phyloP scores from a whole-genome alignment of 495 filamentous ascomycete species.

The Penicillium nucicola region DNA sequence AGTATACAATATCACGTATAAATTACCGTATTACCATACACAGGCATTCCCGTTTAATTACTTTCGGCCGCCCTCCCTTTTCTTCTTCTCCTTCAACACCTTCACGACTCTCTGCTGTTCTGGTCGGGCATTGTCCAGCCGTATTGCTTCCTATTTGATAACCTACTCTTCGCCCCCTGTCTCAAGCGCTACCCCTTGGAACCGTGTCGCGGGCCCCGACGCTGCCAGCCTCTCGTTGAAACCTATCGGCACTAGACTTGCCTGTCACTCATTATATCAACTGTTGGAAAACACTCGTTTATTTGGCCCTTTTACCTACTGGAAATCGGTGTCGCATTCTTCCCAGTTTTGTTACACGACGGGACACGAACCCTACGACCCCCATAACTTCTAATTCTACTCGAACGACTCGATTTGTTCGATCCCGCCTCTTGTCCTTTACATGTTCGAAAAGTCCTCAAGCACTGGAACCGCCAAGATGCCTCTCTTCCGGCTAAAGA shows the following conservation, averaged over 20 bases:
- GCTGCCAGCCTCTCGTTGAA: constrained; percentile 35
- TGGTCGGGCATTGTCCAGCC: constrained; percentile 29
- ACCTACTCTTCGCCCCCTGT: constrained; percentile 3
- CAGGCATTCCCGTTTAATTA: constrained; percentile 5
- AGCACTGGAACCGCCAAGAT: constrained; percentile 32
- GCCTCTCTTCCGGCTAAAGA: constrained; percentile 45
- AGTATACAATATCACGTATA: neutral
- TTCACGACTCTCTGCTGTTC: constrained; percentile 10
- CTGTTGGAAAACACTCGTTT: constrained; percentile 4
- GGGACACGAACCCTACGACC: constrained; percentile 14
- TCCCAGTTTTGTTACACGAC: constrained; percentile 11
- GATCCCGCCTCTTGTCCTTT: constrained; percentile 10
- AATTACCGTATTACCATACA: constrained; percentile 17
- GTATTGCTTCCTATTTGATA: constrained; percentile 13
- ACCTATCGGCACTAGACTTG: constrained; percentile 22
- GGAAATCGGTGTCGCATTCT: neutral
- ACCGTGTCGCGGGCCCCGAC: constrained; percentile 38
- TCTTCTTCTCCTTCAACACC: constrained; percentile 11
- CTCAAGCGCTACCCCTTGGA: constrained; percentile 8
- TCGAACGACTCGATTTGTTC: neutral
- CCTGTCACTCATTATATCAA: constrained; percentile 25
- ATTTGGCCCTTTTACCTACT: constrained; percentile 1
- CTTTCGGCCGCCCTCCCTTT: constrained; percentile 15
- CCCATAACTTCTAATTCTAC: constrained; percentile 6
- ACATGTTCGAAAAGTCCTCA: constrained; percentile 39